phyloP scores from a whole-genome alignment of 2,329 filamentous ascomycete genomes.

The Leptographium wingfieldii region DNA sequence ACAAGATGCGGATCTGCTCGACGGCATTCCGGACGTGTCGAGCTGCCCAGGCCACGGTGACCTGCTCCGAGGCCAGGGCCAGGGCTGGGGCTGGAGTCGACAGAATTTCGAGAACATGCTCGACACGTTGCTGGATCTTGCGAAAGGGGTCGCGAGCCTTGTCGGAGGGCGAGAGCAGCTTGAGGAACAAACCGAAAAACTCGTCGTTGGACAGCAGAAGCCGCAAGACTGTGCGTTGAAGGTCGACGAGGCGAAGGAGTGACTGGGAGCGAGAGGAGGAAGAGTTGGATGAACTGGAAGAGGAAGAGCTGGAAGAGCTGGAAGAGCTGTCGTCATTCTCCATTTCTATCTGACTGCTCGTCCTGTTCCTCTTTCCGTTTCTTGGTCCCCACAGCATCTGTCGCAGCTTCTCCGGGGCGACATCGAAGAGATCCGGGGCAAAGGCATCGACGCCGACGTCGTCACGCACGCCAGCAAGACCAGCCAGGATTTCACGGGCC shows the following conservation, averaged over 20 bases:
- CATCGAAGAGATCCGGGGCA: constrained; percentile 32
- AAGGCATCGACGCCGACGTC: constrained; percentile 28
- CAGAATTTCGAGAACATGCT: constrained; percentile 32
- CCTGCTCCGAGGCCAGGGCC: neutral
- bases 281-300: too few relatives aligned
- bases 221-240: constrained; percentile 38
- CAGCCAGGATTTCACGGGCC: constrained; percentile 37
- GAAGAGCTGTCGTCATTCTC: constrained; percentile 18
- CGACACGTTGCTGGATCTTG: constrained; percentile 33
- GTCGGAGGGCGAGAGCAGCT: constrained; percentile 30
- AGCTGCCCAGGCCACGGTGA: constrained; percentile 36
- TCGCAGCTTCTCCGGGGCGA: constrained; percentile 7
- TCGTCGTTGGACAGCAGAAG: constrained; percentile 42
- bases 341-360: constrained; percentile 11
- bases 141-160: constrained; percentile 33
- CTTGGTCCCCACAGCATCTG: constrained; percentile 3
- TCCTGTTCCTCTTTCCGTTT: neutral
- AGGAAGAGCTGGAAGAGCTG: too few relatives aligned
- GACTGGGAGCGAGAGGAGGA: too few relatives aligned
- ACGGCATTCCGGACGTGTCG: constrained; percentile 31
- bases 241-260: constrained; percentile 18
- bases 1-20: constrained; percentile 29
- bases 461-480: constrained; percentile 25
- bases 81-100: neutral
- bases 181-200: constrained; percentile 40